phyloP scores from a whole-genome alignment of 257 asterid species.

The Phtheirospermum japonicum region DNA sequence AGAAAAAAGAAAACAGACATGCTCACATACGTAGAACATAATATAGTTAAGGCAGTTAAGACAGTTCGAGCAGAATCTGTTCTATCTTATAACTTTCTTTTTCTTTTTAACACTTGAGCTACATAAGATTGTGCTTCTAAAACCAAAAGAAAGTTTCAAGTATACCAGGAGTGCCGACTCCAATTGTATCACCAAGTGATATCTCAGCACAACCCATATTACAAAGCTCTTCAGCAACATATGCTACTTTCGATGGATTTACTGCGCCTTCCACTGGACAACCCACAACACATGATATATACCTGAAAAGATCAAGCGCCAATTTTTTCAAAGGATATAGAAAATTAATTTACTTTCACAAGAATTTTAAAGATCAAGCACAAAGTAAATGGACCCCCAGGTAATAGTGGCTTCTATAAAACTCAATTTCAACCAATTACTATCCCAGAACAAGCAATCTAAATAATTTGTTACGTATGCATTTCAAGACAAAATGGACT shows the following conservation, averaged over 20 bases:
- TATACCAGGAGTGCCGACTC: constrained; percentile 98
- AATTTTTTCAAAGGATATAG: constrained; percentile 16
- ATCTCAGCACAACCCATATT: constrained; percentile 90
- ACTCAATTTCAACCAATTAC: too few relatives aligned
- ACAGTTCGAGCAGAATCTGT: background rate
- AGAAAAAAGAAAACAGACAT: background rate
- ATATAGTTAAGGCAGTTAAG: background rate
- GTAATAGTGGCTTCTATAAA: too few relatives aligned
- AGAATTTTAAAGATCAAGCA: constrained; percentile 7
- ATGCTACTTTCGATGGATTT: constrained; percentile 74
- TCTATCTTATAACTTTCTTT: too few relatives aligned
- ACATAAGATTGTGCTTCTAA: background rate
- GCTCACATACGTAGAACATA: constrained; percentile 2
- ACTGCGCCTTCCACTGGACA: constrained; percentile 95
- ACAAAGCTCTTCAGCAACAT: constrained; percentile 78
- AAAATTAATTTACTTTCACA: constrained; percentile 10
- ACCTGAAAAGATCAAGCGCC: constrained; percentile 47
- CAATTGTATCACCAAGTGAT: constrained; percentile 94
- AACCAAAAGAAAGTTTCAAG: background rate
- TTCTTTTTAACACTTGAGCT: background rate
- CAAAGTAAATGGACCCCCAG: too few relatives aligned
- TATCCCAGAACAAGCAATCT: too few relatives aligned
- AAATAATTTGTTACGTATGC: too few relatives aligned
- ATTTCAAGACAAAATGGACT: too few relatives aligned
- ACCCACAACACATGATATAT: constrained; percentile 91